Evolutionary conservation across 352 stramenopile species (phyloP), one percentile per base, ranked within the genome.

Genomic region (Nothophytophthora sp.): DNA sequence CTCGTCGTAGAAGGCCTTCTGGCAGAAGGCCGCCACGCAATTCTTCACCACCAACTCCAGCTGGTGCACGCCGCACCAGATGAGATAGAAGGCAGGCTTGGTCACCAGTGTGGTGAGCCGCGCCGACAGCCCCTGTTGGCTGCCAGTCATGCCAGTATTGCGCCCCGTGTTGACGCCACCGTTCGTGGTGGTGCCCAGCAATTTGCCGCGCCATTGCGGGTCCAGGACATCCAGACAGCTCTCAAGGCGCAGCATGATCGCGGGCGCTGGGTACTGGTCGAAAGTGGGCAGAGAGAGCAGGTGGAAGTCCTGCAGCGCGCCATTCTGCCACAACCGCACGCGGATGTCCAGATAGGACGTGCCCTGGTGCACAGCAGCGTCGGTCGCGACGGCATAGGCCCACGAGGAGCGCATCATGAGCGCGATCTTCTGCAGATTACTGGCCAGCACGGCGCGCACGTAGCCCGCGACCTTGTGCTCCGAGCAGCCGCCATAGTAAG

Each of bases 11-110:
- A 88, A 87, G 0, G 71, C 47, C n/a, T 73, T 70, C 4, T 73
- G 47, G 40, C 71, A 75, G 40, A 88, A 71, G 1, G 62, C 39
- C 0, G 36, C 48, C 8, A 86, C 60, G 7, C 67, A 76, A 25
- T 83, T 83, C 36, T 84, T 82, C 29, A 82, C 70, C 5, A 86
- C 74, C 38, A 80, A 40, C 45, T 88, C 74, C 33, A 88, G 46
- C 33, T 86, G 70, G 37, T 88, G 59, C 33, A 83, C 55, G 18
- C 60, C 72, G 34, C 63, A 81, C 77, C 77, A 88, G 22, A 88
- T 71, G 10, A 82, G 60, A 22, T 83, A 85, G 40, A 86, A 83
- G 7, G 62, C 58, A 1, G 63, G 66, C 15, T 71, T 82, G 23
- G 57, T 70, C 8, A 79, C 74, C 22, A 77, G 51, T 23, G 55